Conservation (phyloP, 495 filamentous ascomycete genomes). For the Talaromyces adpressus region DNA sequence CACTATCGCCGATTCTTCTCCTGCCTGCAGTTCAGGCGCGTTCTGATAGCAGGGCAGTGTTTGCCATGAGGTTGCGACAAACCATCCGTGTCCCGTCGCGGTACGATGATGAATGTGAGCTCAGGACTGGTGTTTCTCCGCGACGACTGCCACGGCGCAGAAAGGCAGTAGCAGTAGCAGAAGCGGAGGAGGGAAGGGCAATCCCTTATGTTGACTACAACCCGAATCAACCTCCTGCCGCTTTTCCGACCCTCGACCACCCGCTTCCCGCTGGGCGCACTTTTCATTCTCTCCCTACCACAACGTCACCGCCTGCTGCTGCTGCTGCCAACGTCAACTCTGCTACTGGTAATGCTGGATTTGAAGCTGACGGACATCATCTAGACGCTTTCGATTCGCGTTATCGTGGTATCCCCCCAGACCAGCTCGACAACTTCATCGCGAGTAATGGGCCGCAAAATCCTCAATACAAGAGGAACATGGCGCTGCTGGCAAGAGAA, state of each 20-base stretch:
- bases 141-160: constrained; percentile 10
- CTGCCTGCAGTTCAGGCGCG: not conserved
- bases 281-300: not conserved
- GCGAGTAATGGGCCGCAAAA: constrained; percentile 32
- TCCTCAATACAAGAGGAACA: constrained; percentile 27
- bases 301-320: not conserved
- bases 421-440: constrained; percentile 19
- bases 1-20: not conserved
- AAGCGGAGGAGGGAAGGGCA: constrained; percentile 13
- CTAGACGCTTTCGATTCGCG: constrained; percentile 4
- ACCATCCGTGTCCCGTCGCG: constrained; percentile 11
- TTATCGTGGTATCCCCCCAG: constrained; percentile 9
- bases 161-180: constrained; percentile 12
- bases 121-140: constrained; percentile 3
- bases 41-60: not conserved
- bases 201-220: constrained; percentile 24
- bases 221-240: constrained; percentile 34
- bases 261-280: constrained; percentile 8
- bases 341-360: not conserved
- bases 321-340: not conserved
- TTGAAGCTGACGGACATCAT: not conserved
- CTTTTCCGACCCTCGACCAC: constrained; percentile 32
- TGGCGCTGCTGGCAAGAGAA: constrained; percentile 19
- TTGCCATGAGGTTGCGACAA: constrained; percentile 15
- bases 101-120: constrained; percentile 10